Percentiles rank a stretch among this genome's conserved stretches.
These are phyloP conservation scores for Camelina hispida DNA, from an alignment of 345 rosid species.

Conservation along the genomic window DNA sequence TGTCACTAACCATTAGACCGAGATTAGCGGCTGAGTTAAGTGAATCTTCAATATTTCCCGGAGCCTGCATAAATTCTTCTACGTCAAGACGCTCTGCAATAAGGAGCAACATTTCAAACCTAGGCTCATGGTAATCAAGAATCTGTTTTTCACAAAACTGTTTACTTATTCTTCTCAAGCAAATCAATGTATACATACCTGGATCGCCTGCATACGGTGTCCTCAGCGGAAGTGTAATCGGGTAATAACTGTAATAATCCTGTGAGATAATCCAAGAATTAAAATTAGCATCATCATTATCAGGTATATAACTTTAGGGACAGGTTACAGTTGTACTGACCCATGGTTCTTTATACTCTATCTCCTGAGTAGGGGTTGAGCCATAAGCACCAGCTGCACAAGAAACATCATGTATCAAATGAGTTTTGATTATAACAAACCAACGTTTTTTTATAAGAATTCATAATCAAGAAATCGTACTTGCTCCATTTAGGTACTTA, in stretches of 20 bases:
- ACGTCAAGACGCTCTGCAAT: conserved; percentile 69
- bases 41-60: conserved; percentile 53
- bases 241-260: conserved; percentile 85
- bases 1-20: conserved; percentile 59
- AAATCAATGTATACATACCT: conserved; percentile 50
- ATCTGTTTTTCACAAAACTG: background rate
- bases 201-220: conserved; percentile 84
- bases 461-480: conserved; percentile 9
- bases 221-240: conserved; percentile 76
- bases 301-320: background rate
- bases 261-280: conserved; percentile 40
- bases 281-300: background rate
- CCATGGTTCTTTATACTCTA: conserved; percentile 86
- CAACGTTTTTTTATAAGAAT: background rate
- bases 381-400: conserved; percentile 53
- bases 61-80: conserved; percentile 66
- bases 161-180: conserved; percentile 15
- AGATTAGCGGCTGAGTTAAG: conserved; percentile 56
- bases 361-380: conserved; percentile 47
- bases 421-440: background rate
- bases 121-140: background rate
- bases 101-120: conserved; percentile 32
- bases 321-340: conserved; percentile 49
- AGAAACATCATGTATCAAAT: conserved; percentile 14
- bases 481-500: conserved; percentile 43